phyloP scores from a whole-genome alignment of 139 green algal genomes.

The Chlamydomonas asymmetrica region DNA sequence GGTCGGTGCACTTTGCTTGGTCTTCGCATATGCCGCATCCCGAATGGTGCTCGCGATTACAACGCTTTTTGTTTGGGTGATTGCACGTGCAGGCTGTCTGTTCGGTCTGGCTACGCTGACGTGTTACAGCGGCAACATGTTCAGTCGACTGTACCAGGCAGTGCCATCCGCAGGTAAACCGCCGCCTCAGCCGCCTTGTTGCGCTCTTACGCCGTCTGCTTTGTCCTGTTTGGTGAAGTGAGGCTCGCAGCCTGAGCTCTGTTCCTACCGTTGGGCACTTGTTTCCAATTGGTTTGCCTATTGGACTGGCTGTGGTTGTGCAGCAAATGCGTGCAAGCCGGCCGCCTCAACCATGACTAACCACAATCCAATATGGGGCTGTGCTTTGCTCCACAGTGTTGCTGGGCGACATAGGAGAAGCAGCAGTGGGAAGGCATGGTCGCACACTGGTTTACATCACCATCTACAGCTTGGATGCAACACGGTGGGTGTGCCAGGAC shows the following conservation, averaged over 20 bases:
- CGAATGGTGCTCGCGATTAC: neutral
- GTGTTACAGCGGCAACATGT: too few relatives aligned
- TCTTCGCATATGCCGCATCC: neutral
- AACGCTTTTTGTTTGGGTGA: slow-evolving; percentile 4
- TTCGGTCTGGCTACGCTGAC: too few relatives aligned
- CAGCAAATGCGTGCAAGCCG: neutral
- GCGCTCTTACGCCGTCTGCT: too few relatives aligned
- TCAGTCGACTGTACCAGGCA: too few relatives aligned
- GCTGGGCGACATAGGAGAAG: slow-evolving; percentile 52
- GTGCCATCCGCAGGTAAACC: too few relatives aligned
- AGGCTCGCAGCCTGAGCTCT: too few relatives aligned
- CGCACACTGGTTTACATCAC: slow-evolving; percentile 41
- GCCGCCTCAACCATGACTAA: neutral
- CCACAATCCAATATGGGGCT: slow-evolving; percentile 2
- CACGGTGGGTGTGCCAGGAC: too few relatives aligned
- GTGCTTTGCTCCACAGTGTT: slow-evolving; percentile 28
- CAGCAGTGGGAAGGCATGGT: slow-evolving; percentile 33
- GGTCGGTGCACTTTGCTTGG: neutral
- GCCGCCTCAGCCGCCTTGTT: too few relatives aligned
- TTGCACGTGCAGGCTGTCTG: too few relatives aligned
- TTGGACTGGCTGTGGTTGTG: neutral
- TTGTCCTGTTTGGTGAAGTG: too few relatives aligned
- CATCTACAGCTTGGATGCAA: slow-evolving; percentile 58
- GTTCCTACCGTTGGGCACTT: too few relatives aligned
- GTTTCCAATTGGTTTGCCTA: neutral